Evolutionary conservation across 345 rosid genomes (phyloP), one percentile per base, ranked within the genome.

Genomic region (Bruguiera gymnorhiza): DNA sequence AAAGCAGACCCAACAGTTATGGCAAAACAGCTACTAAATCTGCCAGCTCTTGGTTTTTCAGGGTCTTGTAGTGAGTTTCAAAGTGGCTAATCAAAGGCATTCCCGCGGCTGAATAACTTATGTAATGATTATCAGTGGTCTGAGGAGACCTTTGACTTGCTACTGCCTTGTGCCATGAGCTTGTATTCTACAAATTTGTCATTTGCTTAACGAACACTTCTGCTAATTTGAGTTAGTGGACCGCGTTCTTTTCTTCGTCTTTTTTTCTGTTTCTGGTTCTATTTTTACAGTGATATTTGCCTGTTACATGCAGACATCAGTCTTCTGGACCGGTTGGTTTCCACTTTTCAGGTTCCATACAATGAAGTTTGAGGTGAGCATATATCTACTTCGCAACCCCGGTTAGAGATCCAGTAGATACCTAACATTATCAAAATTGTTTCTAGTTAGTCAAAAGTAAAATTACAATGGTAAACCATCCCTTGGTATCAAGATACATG

Each of bases 11-110:
- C 96, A 87, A 75, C 99, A 92, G 84, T 66, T 95, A 31, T 95
- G 97, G 99, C 97, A 86, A 81, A 92, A 90, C 85, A 82, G 83
- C 80, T 95, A 95, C 91, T 94, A 79, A 73, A 88, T 80, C 6
- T 56, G 58, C 60, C 80, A 57, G 81, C 78, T 75, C 77, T 71
- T 67, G 84, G 81, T 84, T 79, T 85, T 86, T 85, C 83, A 80
- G 87, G 90, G 90, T 71, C 70, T 66, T 69, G 82, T 74, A 74
- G 82, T 60, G 68, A 82, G 85, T 72, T 72, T 63, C 78, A 65
- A 70, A 76, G 86, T 59, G 82, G 82, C 80, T 78, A 72, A 34
- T 70, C 78, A 32, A 65, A 71, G 73, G 83, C 76, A 64, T 62
- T 70, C 68, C 37, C 2, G 10, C 37, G 37, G 37, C 37, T 34